Base-by-base conservation (phyloP, 768 basidiomycete genomes). In the Rhodotorula graminis region DNA sequence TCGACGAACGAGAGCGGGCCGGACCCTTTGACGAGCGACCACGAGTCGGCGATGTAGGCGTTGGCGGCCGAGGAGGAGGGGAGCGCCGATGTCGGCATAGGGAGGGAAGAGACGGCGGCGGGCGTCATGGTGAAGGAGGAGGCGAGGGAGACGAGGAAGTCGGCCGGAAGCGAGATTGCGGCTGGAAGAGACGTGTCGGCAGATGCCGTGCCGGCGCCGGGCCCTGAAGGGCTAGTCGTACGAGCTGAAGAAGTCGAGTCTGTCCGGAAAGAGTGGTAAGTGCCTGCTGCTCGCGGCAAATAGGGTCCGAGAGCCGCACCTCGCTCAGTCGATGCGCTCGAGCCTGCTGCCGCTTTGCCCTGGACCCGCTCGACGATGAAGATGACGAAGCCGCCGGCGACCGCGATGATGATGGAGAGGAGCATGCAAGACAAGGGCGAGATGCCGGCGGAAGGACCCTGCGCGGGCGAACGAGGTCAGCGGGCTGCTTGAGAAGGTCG, bases 121-220 rank as follows among this genome's bases (percentile, higher is more conserved):
- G 71, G 58, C 1, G 71, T 72, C 46, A 72, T 46, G 1, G 67
- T 61, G 52, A 65, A 61, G 3, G 44, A 25, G 10, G 67, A 44
- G 10, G 71, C 71, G 59, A 72, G 63, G 11, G 71, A 65, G 23
- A 3, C 46, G 62, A 72, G 21, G 49, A 72, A 72, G 27, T 27
- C 60, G 21, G 40, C 9, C 18, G 50, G 3, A 10, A 33, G 11
- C 23, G 60, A 25, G 3, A 50, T 19, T 1, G 59, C 21, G 12
- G 58, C 57, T 0, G 57, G 46, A 5, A 10, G 56, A 2, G 16
- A 19, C 31, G 31, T 37, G 4, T 4, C 37, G 31, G 31, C 6
- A 3, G 0, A n/a, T n/a, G n/a, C n/a, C n/a, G n/a, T n/a, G n/a
- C n/a, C n/a, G n/a, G n/a, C n/a, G n/a, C n/a, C n/a, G n/a, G n/a